Base-by-base conservation (phyloP, 1,139 yeast genomes). In the Hansenula sp. region DNA sequence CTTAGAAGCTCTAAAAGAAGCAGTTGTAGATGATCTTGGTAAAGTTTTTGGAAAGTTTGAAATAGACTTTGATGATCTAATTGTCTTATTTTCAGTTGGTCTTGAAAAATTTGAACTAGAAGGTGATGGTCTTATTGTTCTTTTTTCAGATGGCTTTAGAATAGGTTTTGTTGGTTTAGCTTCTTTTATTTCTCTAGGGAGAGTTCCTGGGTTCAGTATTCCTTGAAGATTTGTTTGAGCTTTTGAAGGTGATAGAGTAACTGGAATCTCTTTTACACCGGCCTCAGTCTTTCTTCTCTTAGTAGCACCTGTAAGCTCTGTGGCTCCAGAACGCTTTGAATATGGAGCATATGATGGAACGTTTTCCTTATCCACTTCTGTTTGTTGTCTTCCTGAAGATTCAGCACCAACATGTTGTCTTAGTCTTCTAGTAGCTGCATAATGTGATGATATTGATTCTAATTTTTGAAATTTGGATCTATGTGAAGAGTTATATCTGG, bases 361-460 rank as follows among this genome's bases (percentile, higher is more conserved):
- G 28, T 52, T 53, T 38, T 52, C 55, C 36, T 51, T 52, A 34
- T 48, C 53, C 20, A 39, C 24, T 25, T 52, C 57, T 6, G 43
- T 33, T 13, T 47, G 52, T 25, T 44, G 41, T 29, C 44, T 39
- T 21, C 38, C 22, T 3, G 36, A 6, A 1, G 27, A 14, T 13
- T 16, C 17, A 2, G 29, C 21, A 2, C 14, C 14, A 1, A 12
- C 9, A 21, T 33, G 18, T 10, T 19, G 17, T 26, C 34, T 28
- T 17, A 24, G 39, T 9, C 46, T 20, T 34, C 52, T 48, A 9
- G 45, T 39, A 1, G 60, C 53, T 3, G 64, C 56, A 38, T 60
- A 61, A 44, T 62, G 65, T 0, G 52, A 40, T 4, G 60, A 57
- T 7, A 62, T 50, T 1, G 64, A 57, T n/a, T 61, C 63, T 61